Evolutionary conservation across 129 eudicot species (phyloP).

Genomic region (Flaveria bidentis): DNA sequence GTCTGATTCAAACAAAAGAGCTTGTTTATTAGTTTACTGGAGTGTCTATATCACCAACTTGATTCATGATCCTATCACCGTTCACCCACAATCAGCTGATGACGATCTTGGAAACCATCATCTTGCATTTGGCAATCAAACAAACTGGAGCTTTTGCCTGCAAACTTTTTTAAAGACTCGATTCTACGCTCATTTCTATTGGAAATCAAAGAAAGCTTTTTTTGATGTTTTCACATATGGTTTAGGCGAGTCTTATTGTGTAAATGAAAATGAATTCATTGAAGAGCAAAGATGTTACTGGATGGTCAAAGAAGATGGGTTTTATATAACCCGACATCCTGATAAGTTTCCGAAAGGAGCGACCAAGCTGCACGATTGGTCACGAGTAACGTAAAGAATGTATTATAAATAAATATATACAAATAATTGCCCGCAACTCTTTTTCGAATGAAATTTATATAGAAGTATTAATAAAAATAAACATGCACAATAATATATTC

Average conservation of each 20-base stretch:
- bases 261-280: background rate
- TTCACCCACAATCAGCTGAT: constrained; percentile 10
- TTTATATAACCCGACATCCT: background rate
- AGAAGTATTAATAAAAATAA: no score
- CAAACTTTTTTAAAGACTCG: background rate
- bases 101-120: constrained; percentile 20
- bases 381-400: background rate
- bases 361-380: constrained; percentile 13
- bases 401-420: no score
- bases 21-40: background rate
- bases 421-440: no score
- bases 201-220: background rate
- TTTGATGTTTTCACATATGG: constrained; percentile 10
- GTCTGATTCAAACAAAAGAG: background rate
- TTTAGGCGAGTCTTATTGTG: background rate
- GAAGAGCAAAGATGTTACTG: constrained; percentile 15
- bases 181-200: constrained; percentile 18
- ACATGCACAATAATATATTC: no score
- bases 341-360: background rate
- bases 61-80: background rate
- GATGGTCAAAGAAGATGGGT: constrained; percentile 17
- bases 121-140: background rate
- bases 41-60: background rate
- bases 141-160: constrained; percentile 8
- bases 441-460: no score